These are phyloP conservation scores for Corylus americana DNA, from an alignment of 306 rosid species.

Conservation along the genomic window DNA sequence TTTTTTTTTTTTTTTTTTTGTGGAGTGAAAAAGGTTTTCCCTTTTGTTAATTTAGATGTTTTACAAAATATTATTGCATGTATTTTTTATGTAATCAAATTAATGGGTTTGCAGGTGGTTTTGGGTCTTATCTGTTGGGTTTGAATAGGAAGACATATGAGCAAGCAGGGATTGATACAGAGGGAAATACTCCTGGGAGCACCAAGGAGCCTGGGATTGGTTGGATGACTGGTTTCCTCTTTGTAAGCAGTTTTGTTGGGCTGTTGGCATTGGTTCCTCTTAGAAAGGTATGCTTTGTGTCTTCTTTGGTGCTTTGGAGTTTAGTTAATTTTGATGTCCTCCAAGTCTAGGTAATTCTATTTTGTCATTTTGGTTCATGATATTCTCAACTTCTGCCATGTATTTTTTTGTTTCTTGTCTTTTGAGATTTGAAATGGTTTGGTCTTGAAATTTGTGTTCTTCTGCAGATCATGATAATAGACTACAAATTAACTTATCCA, in stretches of 20 bases:
- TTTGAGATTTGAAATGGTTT: conserved; percentile 3
- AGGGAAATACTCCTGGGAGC: conserved; percentile 76
- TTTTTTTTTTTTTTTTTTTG: conserved; percentile 1
- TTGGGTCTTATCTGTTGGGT: conserved; percentile 93
- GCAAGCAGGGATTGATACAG: conserved; percentile 81
- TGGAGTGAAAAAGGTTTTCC: not conserved
- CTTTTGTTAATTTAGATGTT: not conserved
- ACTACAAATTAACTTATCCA: conserved; percentile 85
- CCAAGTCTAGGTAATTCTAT: not conserved
- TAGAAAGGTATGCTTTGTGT: conserved; percentile 62
- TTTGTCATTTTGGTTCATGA: not conserved
- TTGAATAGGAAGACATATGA: conserved; percentile 73
- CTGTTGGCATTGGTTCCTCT: conserved; percentile 91
- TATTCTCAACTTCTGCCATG: conserved; percentile 2
- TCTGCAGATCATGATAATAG: conserved; percentile 89
- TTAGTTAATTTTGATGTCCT: not conserved
- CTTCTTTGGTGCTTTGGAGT: not conserved
- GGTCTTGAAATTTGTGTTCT: conserved; percentile 31
- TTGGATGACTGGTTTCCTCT: conserved; percentile 95
- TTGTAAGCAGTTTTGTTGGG: conserved; percentile 90
- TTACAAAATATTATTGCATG: not conserved
- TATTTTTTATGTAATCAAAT: conserved; percentile 2
- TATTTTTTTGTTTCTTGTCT: not conserved
- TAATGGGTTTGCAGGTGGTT: conserved; percentile 70
- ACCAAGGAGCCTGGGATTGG: conserved; percentile 86